Evolutionary conservation across 768 basidiomycete species (phyloP), one percentile per base, ranked within the genome.

Genomic region (Leccinum incarnatum): DNA sequence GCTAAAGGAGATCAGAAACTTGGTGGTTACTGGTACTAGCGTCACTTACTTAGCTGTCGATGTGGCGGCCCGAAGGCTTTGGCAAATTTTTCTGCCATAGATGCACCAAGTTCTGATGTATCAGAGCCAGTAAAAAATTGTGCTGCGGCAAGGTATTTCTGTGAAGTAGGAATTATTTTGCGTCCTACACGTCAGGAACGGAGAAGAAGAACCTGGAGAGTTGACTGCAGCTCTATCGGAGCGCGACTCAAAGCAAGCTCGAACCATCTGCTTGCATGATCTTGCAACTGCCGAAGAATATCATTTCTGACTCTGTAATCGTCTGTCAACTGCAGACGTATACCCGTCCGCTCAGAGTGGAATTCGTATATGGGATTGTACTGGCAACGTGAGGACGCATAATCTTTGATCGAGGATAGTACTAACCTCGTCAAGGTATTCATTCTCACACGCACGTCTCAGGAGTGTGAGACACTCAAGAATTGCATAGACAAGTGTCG

Each of bases 381-480:
- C 95, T 97, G 14, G 2, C 12, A 34, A 55, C 19, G 37, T 61
- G 53, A 57, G 54, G 34, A 27, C 21, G 12, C 49, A 34, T 51
- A 46, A 19, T 15, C n/a, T 40, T 49, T 29, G 48, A 25, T 55
- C 54, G 23, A 23, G 23, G 23, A 0, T 23, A 23, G 23, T 23
- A 23, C 23, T 23, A 23, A 23, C 23, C 23, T 23, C 23, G 23
- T 23, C 23, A 23, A 23, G 23, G 23, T 23, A 23, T 23, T 23
- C 23, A 23, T 23, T 23, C 23, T 23, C 23, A 67, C 92, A 93
- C 1, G 93, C 87, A 51, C 86, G 83, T 59, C 94, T 85, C 62
- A 98, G 76, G 9, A 98, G 78, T 0, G 97, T 98, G 59, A 99
- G 79, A 48, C 93, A 88, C 67, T 99, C 96, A 40, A 98, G 79